Percentiles rank a stretch among this genome's conserved stretches.
These are phyloP conservation scores for Actinidia chinensis DNA, from an alignment of 179 eudicot species.

Conservation along the genomic window DNA sequence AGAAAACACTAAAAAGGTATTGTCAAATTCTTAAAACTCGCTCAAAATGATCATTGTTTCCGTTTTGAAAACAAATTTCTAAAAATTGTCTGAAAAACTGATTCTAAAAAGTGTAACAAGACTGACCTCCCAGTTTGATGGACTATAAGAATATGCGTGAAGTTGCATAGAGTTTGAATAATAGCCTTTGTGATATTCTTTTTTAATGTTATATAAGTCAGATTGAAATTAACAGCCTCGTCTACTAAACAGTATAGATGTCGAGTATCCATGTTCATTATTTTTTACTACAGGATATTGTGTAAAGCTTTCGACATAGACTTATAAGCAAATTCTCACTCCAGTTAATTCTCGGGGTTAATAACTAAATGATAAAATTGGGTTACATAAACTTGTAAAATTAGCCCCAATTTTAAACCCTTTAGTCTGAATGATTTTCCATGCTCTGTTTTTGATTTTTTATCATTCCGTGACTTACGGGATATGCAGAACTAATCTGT, in stretches of 20 bases:
- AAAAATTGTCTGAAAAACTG: too few species aligned
- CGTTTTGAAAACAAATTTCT: too few species aligned
- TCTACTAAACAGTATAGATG: not conserved
- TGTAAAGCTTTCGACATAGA: not conserved
- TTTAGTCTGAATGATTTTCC: constrained; percentile 3
- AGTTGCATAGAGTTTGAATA: not conserved
- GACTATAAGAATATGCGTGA: not conserved
- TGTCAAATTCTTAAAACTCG: too few species aligned
- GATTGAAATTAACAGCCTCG: not conserved
- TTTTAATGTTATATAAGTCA: not conserved
- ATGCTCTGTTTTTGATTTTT: not conserved
- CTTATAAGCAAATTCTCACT: not conserved
- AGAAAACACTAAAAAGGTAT: too few species aligned
- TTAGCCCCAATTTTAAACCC: not conserved
- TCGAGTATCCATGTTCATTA: not conserved
- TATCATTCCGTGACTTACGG: not conserved
- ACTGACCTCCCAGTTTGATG: not conserved
- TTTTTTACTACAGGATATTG: not conserved
- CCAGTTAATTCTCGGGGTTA: not conserved
- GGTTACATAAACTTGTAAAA: not conserved
- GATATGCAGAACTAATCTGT: not conserved
- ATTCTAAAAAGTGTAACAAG: too few species aligned
- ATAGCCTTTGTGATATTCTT: not conserved
- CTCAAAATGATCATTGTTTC: too few species aligned
- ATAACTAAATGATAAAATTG: not conserved